phyloP scores from a whole-genome alignment of 768 basidiomycete species.

The Rhizopogon vulgaris region DNA sequence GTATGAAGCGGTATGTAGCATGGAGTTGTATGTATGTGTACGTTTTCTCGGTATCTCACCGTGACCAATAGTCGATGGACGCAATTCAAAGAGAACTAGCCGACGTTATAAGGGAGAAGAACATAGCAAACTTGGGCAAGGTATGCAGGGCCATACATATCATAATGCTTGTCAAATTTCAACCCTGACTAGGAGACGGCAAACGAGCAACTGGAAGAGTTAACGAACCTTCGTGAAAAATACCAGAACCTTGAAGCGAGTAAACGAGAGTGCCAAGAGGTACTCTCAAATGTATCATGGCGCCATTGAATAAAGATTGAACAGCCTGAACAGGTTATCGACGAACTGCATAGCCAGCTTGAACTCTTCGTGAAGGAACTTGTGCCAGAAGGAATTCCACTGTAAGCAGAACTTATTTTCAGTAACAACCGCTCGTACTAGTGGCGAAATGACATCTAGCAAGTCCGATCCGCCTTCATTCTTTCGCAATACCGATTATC shows the following conservation, averaged over 20 bases:
- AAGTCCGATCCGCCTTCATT: not conserved
- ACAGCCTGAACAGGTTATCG: constrained; percentile 10
- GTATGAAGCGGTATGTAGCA: constrained; percentile 5
- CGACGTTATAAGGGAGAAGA: constrained; percentile 11
- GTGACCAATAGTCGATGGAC: constrained; percentile 7
- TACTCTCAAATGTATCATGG: constrained; percentile 3
- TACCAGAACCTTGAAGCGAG: constrained; percentile 15
- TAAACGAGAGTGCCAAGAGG: constrained; percentile 13
- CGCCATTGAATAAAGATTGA: not conserved
- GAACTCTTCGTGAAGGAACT: constrained; percentile 11
- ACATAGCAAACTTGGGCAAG: not conserved
- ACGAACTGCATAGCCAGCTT: constrained; percentile 16
- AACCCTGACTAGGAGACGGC: constrained; percentile 9
- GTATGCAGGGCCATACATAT: not conserved
- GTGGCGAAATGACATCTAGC: not conserved
- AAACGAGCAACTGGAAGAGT: constrained; percentile 3
- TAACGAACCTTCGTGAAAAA: constrained; percentile 13
- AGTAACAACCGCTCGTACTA: not conserved
- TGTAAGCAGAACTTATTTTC: not conserved
- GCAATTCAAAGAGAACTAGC: constrained; percentile 8
- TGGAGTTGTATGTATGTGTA: too few species aligned
- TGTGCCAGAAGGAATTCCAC: not conserved
- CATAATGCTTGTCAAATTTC: not conserved
- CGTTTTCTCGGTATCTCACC: not conserved
- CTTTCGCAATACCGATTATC: constrained; percentile 5